These are phyloP conservation scores for Clausena lansium DNA, from an alignment of 345 rosid species.

Conservation along the genomic window DNA sequence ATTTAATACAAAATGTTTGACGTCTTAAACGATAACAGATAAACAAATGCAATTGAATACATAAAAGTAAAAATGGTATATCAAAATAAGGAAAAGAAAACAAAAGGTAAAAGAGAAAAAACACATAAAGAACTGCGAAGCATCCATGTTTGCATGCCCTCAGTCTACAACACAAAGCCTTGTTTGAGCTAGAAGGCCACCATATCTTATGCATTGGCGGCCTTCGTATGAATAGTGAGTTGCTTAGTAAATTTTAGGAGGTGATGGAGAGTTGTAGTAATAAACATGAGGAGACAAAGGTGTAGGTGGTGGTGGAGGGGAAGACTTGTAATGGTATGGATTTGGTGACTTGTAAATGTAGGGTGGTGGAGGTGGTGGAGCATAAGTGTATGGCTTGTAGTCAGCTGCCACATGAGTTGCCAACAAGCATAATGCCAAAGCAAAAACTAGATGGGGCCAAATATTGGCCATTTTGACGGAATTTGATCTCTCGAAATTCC, in stretches of 20 bases:
- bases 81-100: too few relatives aligned
- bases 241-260: background rate
- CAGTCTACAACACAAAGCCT: too few relatives aligned
- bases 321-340: background rate
- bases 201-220: too few relatives aligned
- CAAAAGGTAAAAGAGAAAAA: too few relatives aligned
- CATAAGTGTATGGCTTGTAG: background rate
- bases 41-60: too few relatives aligned
- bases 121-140: too few relatives aligned
- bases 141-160: too few relatives aligned
- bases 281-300: background rate
- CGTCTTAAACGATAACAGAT: too few relatives aligned
- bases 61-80: too few relatives aligned
- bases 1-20: too few relatives aligned
- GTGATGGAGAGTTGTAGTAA: background rate
- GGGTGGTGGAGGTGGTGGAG: background rate
- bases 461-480: constrained; percentile 13
- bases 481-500: background rate
- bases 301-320: background rate
- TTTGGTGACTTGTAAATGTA: background rate
- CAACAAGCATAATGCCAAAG: constrained; percentile 28
- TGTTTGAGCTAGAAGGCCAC: background rate
- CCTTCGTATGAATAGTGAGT: background rate
- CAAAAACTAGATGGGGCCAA: constrained; percentile 30
- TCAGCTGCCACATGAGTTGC: constrained; percentile 26